Percentiles rank a stretch among this genome's conserved stretches.
Evolutionary conservation across 306 rosid genomes (phyloP).

Genomic region (Prunus mira): DNA sequence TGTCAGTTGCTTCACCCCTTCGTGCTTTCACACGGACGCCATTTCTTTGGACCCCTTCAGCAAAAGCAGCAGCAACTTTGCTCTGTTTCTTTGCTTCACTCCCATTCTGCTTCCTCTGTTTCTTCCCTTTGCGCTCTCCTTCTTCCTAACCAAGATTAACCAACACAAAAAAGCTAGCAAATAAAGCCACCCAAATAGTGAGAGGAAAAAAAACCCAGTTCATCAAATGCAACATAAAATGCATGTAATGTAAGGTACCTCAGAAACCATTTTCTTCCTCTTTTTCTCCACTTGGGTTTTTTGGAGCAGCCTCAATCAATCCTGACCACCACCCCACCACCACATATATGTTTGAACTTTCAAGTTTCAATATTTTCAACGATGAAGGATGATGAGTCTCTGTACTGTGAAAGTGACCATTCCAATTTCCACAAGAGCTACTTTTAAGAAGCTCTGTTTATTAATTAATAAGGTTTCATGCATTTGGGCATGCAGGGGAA

Average conservation of each 20-base stretch:
- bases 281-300: background rate
- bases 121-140: background rate
- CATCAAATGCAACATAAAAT: no score
- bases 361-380: background rate
- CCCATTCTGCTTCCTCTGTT: background rate
- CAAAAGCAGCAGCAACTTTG: background rate
- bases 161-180: background rate
- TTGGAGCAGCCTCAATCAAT: background rate
- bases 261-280: background rate
- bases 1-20: constrained; percentile 20
- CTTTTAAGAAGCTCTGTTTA: background rate
- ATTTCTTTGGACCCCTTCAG: background rate
- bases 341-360: background rate
- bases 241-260: background rate
- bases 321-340: background rate
- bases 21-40: constrained; percentile 20
- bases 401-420: constrained; percentile 6
- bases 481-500: constrained; percentile 17
- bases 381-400: background rate
- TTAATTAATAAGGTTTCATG: background rate
- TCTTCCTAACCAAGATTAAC: background rate
- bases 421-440: background rate
- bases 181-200: background rate
- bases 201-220: background rate
- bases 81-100: background rate